Percentiles rank a stretch among this genome's conserved stretches.
Evolutionary conservation across 805 yeast species (phyloP).

Genomic region (Sugiyamaella mastotermitis): DNA sequence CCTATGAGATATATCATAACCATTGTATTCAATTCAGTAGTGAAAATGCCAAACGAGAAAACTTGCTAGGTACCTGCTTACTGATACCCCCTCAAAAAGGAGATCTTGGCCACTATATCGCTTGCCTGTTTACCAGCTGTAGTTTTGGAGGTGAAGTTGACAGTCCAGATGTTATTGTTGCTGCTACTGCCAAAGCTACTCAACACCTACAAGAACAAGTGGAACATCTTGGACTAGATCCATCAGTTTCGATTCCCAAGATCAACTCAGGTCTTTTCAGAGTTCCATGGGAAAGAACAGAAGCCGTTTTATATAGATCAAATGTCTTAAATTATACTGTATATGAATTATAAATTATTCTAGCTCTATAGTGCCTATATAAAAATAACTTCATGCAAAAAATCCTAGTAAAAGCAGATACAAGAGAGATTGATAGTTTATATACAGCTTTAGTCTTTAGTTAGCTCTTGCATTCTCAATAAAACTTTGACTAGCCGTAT

Average conservation of each 20-base stretch:
- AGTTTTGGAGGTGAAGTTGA: constrained; percentile 42
- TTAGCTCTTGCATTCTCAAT: neutral
- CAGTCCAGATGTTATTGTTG: constrained; percentile 40
- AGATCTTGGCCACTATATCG: constrained; percentile 35
- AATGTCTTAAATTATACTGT: constrained; percentile 40
- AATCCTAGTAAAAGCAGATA: too few relatives aligned
- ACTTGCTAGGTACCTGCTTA: constrained; percentile 50
- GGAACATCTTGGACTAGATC: constrained; percentile 14
- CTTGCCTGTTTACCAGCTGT: constrained; percentile 69
- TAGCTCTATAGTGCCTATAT: too few relatives aligned
- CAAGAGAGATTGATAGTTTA: too few relatives aligned
- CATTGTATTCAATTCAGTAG: constrained; percentile 34
- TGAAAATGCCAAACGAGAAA: constrained; percentile 16
- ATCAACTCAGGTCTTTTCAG: constrained; percentile 77
- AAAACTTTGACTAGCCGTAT: constrained; percentile 34
- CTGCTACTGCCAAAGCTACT: constrained; percentile 47
- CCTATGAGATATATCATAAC: constrained; percentile 44
- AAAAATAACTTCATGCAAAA: too few relatives aligned
- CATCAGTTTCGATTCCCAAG: constrained; percentile 56
- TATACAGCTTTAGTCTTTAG: too few relatives aligned
- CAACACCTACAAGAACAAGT: constrained; percentile 40
- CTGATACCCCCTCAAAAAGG: constrained; percentile 38
- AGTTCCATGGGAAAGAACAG: constrained; percentile 75
- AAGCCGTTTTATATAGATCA: constrained; percentile 37
- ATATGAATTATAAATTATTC: constrained; percentile 38